A percentile compares a stretch with the other conserved stretches of the same genome.
phyloP scores from a whole-genome alignment of 768 basidiomycete genomes.

The Calocera cornea region DNA sequence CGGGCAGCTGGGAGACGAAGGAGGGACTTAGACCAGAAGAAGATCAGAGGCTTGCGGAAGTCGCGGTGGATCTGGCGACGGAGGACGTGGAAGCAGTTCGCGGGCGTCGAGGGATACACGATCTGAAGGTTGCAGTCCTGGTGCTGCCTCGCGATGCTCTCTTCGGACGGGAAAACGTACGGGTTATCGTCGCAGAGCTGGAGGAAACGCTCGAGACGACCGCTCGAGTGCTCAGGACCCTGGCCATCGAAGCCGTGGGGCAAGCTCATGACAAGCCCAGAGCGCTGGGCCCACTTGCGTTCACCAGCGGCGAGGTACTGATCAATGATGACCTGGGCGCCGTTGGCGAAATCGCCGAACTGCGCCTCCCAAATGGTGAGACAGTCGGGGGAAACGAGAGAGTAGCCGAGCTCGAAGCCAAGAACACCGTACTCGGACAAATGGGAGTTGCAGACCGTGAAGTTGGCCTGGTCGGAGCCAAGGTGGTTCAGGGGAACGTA shows the following conservation, averaged over 20 bases:
- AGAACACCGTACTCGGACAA: constrained; percentile 89
- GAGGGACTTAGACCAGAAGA: constrained; percentile 95
- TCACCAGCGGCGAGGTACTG: constrained; percentile 98
- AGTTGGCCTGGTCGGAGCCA: constrained; percentile 73
- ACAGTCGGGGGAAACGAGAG: constrained; percentile 84
- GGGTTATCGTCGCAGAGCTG: constrained; percentile 98
- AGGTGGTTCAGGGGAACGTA: constrained; percentile 84
- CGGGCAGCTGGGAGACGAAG: constrained; percentile 88
- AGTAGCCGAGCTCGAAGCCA: constrained; percentile 97
- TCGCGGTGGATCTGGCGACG: constrained; percentile 95
- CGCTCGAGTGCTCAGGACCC: constrained; percentile 95
- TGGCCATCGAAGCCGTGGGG: constrained; percentile 98
- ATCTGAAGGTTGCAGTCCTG: constrained; percentile 99
- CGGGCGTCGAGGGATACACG: constrained; percentile 91
- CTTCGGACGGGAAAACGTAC: constrained; percentile 67
- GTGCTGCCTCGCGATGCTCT: constrained; percentile 88
- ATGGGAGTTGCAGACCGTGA: constrained; percentile 93
- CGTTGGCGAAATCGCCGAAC: constrained; percentile 97
- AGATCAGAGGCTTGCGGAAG: constrained; percentile 93
- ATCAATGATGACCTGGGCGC: constrained; percentile 94
- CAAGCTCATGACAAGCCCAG: constrained; percentile 73
- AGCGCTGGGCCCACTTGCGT: constrained; percentile 92
- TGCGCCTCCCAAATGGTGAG: constrained; percentile 98
- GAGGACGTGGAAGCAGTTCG: constrained; percentile 96
- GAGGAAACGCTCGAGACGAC: constrained; percentile 87